Base-by-base conservation (phyloP, 148 eudicot genomes). In the Rhododendron mucronatum region DNA sequence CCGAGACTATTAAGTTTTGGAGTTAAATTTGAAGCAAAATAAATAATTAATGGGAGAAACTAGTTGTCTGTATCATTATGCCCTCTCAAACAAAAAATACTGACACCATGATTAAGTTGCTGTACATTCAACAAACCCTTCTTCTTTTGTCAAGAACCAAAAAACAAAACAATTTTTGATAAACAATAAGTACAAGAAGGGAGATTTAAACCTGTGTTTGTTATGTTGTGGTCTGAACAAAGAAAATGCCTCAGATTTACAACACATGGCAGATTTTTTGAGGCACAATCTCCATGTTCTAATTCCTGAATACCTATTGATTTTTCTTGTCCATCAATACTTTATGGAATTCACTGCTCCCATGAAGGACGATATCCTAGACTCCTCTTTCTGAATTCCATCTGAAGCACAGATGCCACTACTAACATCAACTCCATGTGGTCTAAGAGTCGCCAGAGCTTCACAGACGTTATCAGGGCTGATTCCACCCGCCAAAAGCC, bases 401-500 rank as follows among this genome's bases (percentile, higher is more conserved):
- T 95, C 98, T 6, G 91, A 85, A 80, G 83, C 92, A 84, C 99
- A 96, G 85, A 96, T 94, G 67, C 99, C 98, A 74, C 99, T 96
- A 69, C 99, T 96, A 15, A 96, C 99, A 89, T 96, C 99, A 77
- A 96, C 84, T 80, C 99, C 99, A 26, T 90, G 85, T 21, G 99
- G 99, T 83, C 33, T 91, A 13, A 96, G 96, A 65, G 91, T 91
- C n/a, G 90, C 73, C 80, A 93, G 88, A 33, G 98, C 98, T 84
- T 95, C 90, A 61, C 84, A 73, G 14, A 87, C 98, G 61, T 96
- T 96, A 35, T 92, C 91, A 0, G 98, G 94, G 80, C 87, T 89
- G 44, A 96, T 95, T 86, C 98, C 99, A 61, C 99, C 99, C 0
- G 99, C 99, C 85, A 96, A 86, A 50, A 96, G 92, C 99, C 99